These are phyloP conservation scores for Lathyrus tuberosus DNA, from an alignment of 306 rosid genomes.

Conservation along the genomic window DNA sequence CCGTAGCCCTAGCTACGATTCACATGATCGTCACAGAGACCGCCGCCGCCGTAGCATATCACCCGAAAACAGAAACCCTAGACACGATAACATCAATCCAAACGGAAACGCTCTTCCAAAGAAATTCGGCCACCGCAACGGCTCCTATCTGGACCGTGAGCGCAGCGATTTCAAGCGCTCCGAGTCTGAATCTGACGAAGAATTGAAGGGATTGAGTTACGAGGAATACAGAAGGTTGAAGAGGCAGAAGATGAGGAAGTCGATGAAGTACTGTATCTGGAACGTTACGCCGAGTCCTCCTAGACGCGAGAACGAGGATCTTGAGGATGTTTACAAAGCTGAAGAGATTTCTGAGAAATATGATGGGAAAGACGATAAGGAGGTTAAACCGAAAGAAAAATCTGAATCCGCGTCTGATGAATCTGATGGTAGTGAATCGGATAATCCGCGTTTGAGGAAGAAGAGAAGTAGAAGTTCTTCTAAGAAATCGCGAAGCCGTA, in stretches of 20 bases:
- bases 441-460: conserved; percentile 52
- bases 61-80: conserved; percentile 56
- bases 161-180: conserved; percentile 46
- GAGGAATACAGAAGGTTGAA: conserved; percentile 79
- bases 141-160: conserved; percentile 55
- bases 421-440: conserved; percentile 36
- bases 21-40: conserved; percentile 42
- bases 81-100: conserved; percentile 32
- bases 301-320: conserved; percentile 58
- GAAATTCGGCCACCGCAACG: conserved; percentile 60
- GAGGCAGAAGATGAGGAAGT: conserved; percentile 85
- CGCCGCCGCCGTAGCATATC: conserved; percentile 48
- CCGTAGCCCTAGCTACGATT: conserved; percentile 80
- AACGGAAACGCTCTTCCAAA: conserved; percentile 55
- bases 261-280: conserved; percentile 75
- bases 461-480: conserved; percentile 41
- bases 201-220: conserved; percentile 67
- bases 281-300: conserved; percentile 86
- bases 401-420: conserved; percentile 40
- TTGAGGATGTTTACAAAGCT: conserved; percentile 47
- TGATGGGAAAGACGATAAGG: conserved; percentile 31
- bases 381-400: conserved; percentile 32
- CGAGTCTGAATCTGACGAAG: conserved; percentile 78
- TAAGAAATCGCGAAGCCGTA: conserved; percentile 50
- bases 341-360: conserved; percentile 54